phyloP scores from a whole-genome alignment of 177 flowering plant genomes.

The Vitis hybrid region DNA sequence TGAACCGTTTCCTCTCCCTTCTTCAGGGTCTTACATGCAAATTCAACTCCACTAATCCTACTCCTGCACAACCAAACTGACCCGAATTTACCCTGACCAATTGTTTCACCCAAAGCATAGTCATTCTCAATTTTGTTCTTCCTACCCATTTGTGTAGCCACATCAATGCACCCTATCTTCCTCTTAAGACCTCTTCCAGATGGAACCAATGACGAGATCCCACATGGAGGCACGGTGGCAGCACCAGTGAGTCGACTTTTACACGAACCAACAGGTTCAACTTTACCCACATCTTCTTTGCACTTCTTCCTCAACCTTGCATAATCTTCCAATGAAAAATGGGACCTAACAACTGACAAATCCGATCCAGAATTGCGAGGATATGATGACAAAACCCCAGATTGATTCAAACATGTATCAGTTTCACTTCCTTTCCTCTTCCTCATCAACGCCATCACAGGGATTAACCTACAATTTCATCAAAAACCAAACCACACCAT shows the following conservation, averaged over 20 bases:
- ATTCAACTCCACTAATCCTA: slow-evolving; percentile 45
- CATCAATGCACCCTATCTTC: slow-evolving; percentile 75
- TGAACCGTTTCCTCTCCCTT: slow-evolving; percentile 91
- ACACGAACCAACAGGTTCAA: slow-evolving; percentile 24
- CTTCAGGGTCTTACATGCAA: slow-evolving; percentile 60
- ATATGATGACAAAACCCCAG: slow-evolving; percentile 9
- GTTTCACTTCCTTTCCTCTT: slow-evolving; percentile 75
- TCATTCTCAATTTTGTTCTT: slow-evolving; percentile 65
- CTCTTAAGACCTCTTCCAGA: slow-evolving; percentile 64
- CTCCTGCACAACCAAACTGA: slow-evolving; percentile 59
- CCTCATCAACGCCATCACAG: slow-evolving; percentile 46
- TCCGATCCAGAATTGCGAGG: slow-evolving; percentile 19
- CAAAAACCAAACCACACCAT: background rate
- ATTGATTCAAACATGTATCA: slow-evolving; percentile 18
- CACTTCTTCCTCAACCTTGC: slow-evolving; percentile 60
- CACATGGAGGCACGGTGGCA: slow-evolving; percentile 62
- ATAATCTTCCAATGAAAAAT: slow-evolving; percentile 61
- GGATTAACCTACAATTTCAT: background rate
- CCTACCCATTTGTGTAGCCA: slow-evolving; percentile 53
- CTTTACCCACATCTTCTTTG: slow-evolving; percentile 36
- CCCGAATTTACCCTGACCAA: slow-evolving; percentile 72
- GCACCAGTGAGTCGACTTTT: slow-evolving; percentile 45
- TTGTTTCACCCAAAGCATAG: slow-evolving; percentile 33
- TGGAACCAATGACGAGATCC: slow-evolving; percentile 34
- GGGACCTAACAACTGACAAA: slow-evolving; percentile 35